Base-by-base conservation (phyloP, 176 grass and related monocot species). In the Oryza meridionalis region DNA sequence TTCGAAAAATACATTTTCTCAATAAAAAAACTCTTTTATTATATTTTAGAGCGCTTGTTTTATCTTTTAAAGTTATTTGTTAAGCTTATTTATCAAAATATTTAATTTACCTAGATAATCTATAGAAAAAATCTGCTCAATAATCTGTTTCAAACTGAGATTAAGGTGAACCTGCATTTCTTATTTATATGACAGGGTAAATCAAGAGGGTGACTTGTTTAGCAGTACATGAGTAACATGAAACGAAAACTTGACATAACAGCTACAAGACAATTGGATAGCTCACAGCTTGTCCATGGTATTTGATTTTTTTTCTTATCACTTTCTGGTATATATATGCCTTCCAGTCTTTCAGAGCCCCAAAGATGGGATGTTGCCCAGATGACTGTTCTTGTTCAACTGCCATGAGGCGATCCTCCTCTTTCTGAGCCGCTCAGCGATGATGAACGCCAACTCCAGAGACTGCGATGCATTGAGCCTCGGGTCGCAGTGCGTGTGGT, bases 381-480 rank as follows among this genome's bases (percentile, higher is more conserved):
- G 47, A 53, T 84, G 55, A 70, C 49, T 77, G 11, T 61, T 59
- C 37, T 69, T 65, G 65, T 87, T 88, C 24, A 88, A 72, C 61
- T 80, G 69, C 78, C 69, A 86, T 21, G 84, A 76, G 21, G 92
- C 90, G 5, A 91, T 90, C 85, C 95, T 92, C 81, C 88, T 90
- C 73, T 80, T 92, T 64, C 95, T 81, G 15, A 97, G 84, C 22
- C 95, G 86, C 79, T 94, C 92, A 0, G 90, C 84, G 19, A 97
- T 85, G 44, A 94, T 86, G 72, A 94, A 97, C 6, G 90, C 88
- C 59, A 97, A 81, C 78, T 97, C 95, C 69, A 97, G 92, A 25
- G 95, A 94, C 76, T 94, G 95, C 2, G 95, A 97, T 47, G 92
- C 92, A 16, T 94, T 97, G 17, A 97, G 81, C 78, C 95, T 91